Percentiles rank a stretch among this genome's conserved stretches.
phyloP scores from a whole-genome alignment of 805 yeast genomes.

The Wickerhamiella cacticola region DNA sequence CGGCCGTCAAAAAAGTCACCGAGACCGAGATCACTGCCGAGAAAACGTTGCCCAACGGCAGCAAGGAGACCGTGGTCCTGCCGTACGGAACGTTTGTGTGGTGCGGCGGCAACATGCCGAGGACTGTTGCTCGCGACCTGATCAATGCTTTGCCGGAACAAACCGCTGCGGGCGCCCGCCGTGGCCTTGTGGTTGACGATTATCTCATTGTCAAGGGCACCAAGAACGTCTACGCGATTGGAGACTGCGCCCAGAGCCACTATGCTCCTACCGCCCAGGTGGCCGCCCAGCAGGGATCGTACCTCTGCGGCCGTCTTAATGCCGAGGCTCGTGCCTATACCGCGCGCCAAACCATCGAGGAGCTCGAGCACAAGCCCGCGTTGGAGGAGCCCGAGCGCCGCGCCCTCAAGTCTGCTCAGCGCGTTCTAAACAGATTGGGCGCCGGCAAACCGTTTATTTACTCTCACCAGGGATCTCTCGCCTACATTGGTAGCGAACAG shows the following conservation, averaged over 20 bases:
- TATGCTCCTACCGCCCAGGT: constrained; percentile 96
- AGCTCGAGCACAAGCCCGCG: constrained; percentile 28
- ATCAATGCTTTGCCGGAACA: constrained; percentile 48
- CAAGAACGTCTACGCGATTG: constrained; percentile 72
- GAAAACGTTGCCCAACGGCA: constrained; percentile 54
- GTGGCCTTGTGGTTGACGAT: constrained; percentile 82
- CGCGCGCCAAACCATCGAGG: constrained; percentile 30
- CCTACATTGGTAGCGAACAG: constrained; percentile 80
- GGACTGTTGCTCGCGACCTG: constrained; percentile 58
- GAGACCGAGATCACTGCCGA: constrained; percentile 57
- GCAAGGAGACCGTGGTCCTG: constrained; percentile 45
- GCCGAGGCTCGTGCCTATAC: constrained; percentile 33
- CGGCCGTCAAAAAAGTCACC: constrained; percentile 80
- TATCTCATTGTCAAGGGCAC: constrained; percentile 73
- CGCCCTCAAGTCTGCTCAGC: constrained; percentile 25
- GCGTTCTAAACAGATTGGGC: constrained; percentile 24
- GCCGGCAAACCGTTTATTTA: constrained; percentile 51
- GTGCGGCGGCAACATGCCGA: constrained; percentile 95
- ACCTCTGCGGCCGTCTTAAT: constrained; percentile 60
- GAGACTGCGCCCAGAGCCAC: constrained; percentile 86
- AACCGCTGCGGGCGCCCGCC: constrained; percentile 71
- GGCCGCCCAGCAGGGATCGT: constrained; percentile 87
- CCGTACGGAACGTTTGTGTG: constrained; percentile 91
- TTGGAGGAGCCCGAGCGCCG: constrained; percentile 18
- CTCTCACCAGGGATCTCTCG: constrained; percentile 83